Evolutionary conservation across 2,329 filamentous ascomycete species (phyloP), one percentile per base, ranked within the genome.

Genomic region (Orbilia ellipsospora): DNA sequence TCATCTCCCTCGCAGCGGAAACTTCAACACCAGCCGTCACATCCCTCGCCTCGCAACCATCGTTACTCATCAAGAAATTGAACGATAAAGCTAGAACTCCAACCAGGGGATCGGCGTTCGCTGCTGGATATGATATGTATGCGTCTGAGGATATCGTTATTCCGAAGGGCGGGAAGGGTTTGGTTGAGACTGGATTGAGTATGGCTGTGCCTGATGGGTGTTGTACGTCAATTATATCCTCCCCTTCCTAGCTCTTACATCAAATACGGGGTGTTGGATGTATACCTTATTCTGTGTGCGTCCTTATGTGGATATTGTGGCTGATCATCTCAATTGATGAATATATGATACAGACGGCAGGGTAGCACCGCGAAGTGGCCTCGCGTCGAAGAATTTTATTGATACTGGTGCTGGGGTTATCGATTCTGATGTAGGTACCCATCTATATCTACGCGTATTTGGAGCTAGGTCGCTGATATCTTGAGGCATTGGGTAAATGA

Each of bases 321-420:
- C 23, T 44, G 50, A 60, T 42, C 8, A 31, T 36, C 45, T 61
- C 56, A 66, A 73, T 63, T 63, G 44, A 54, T 63, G 44, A 54
- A 23, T 64, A 2, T 6, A 7, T 51, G 48, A 5, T 44, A 60
- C 48, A 77, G 64, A 78, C 18, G 70, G 67, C 4, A 77, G 77
- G 65, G 45, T 77, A 40, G 48, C 65, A 52, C 60, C 63, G 44
- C 52, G 20, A 8, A n/a, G 56, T 18, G 26, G 48, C 28, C 90
- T 97, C 42, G 94, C 94, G 1, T 87, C 90, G 75, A 99, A 99
- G 85, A 89, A 98, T 85, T 95, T 94, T 84, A 98, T 99, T 82
- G 93, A 97, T 83, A 95, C 92, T 0, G 93, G 96, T 77, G 95
- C 95, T 0, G 95, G 95, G 65, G 95, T 99, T 78, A 98, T 99